Evolutionary conservation across 768 basidiomycete genomes (phyloP), one percentile per base, ranked within the genome.

Genomic region (Rubroboletus satanas): DNA sequence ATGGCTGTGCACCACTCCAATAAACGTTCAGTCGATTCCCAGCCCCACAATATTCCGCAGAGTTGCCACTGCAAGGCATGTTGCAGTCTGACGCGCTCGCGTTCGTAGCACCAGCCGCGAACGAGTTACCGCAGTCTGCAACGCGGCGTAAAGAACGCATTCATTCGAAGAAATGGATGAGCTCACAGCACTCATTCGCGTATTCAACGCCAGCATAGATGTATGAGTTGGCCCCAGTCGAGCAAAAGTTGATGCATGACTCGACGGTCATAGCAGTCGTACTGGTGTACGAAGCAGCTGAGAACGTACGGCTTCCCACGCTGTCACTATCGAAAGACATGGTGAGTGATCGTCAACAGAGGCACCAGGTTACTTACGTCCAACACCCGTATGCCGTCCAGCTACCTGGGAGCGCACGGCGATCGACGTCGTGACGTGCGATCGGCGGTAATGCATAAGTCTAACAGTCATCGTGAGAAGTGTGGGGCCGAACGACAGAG

Each of bases 161-260:
- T 1, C 2, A 35, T 28, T 8, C 26, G n/a, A 46, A 53, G 37
- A 54, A 33, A 55, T 12, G 26, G 26, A 47, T n/a, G 5, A 43
- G 63, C 79, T 55, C 67, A 85, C 84, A 85, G 71, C 83, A 87
- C 68, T 86, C 80, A 55, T 79, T 73, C 21, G 76, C 79, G 58
- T 77, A 90, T 69, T 90, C 88, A 17, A 83, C 77, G 14, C 90
- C 90, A 17, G 88, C 87, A 59, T 80, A 88, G 54, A 84, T 69
- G 64, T 75, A 88, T 6, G 69, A 33, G 39, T 71, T 69, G 18
- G 52, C 23, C 1, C 65, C 69, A 15, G 69, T 67, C 9, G 67
- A 69, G 43, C 80, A 82, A 59, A 73, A 80, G 50, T 32, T 65
- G 57, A 80, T 68, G 61, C 80, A 82, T 15, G 66, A 65, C 61